Evolutionary conservation across 2,329 filamentous ascomycete species (phyloP).

Genomic region (Penicillium sp.): DNA sequence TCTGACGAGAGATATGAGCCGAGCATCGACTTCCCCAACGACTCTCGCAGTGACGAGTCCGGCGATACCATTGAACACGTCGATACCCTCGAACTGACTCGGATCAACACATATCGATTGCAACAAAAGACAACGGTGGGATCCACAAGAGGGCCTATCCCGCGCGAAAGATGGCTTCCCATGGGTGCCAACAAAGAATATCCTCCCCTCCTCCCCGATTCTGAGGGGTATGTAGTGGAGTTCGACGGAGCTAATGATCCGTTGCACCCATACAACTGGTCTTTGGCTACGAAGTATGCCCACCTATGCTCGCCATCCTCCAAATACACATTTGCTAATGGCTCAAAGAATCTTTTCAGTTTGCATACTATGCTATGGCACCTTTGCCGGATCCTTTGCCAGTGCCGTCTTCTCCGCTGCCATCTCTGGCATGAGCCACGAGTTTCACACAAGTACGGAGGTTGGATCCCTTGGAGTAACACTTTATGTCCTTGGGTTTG

Average conservation of each 20-base stretch:
- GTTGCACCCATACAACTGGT: conserved; percentile 56
- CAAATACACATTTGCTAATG: neutral
- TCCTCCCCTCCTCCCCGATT: conserved; percentile 52
- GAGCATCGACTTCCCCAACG: neutral
- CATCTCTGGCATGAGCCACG: conserved; percentile 55
- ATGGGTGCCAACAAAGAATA: conserved; percentile 49
- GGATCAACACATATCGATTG: conserved; percentile 11
- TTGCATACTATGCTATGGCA: conserved; percentile 9
- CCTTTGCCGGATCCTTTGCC: conserved; percentile 39
- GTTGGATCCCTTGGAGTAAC: conserved; percentile 45
- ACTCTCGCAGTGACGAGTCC: conserved; percentile 8
- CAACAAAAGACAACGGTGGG: conserved; percentile 12
- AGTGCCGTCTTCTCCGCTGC: conserved; percentile 70
- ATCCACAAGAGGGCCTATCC: conserved; percentile 6
- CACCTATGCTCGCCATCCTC: neutral
- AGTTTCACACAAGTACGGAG: conserved; percentile 50
- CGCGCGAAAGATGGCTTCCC: conserved; percentile 23
- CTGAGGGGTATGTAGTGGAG: conserved; percentile 58
- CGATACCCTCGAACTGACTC: conserved; percentile 8
- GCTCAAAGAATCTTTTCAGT: conserved; percentile 1
- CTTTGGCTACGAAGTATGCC: conserved; percentile 46
- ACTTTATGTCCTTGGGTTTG: conserved; percentile 51
- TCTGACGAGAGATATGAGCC: conserved; percentile 5
- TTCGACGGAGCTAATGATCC: conserved; percentile 57
- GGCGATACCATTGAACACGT: conserved; percentile 11